A percentile compares a stretch with the other conserved stretches of the same genome.
phyloP scores from a whole-genome alignment of 2,329 filamentous ascomycete species.

The Paecilomyces sp. region DNA sequence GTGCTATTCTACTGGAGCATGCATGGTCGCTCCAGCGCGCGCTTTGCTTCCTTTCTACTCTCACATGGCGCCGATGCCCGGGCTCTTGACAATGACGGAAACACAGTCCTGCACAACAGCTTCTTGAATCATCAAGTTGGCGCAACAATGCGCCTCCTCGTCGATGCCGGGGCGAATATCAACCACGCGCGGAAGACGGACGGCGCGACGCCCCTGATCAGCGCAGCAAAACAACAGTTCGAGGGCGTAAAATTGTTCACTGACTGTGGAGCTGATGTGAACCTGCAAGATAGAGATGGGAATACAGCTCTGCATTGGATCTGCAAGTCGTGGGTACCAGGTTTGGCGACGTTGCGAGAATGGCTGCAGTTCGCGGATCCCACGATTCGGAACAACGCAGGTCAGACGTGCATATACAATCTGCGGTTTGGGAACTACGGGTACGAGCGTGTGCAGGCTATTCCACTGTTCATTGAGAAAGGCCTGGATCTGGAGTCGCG shows the following conservation, averaged over 20 bases:
- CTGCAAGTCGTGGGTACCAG: too few species aligned
- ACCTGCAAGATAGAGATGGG: too few species aligned
- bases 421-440: too few species aligned
- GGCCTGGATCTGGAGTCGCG: too few species aligned
- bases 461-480: too few species aligned
- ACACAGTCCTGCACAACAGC: background rate
- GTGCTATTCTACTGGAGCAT: background rate
- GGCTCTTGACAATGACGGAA: constrained; percentile 1
- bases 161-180: background rate
- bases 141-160: background rate
- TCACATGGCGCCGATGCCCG: background rate
- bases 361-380: too few species aligned
- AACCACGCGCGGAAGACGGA: background rate
- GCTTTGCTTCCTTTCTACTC: background rate
- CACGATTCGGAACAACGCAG: too few species aligned
- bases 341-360: too few species aligned
- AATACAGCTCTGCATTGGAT: too few species aligned
- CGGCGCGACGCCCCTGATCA: background rate
- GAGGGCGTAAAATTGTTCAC: background rate
- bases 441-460: too few species aligned
- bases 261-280: background rate
- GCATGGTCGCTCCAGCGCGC: too few species aligned
- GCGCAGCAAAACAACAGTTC: background rate
- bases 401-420: too few species aligned
- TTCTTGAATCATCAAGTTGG: background rate